These are phyloP conservation scores for Cordyceps cateniannulata DNA, from an alignment of 2,329 filamentous ascomycete genomes.

Conservation along the genomic window DNA sequence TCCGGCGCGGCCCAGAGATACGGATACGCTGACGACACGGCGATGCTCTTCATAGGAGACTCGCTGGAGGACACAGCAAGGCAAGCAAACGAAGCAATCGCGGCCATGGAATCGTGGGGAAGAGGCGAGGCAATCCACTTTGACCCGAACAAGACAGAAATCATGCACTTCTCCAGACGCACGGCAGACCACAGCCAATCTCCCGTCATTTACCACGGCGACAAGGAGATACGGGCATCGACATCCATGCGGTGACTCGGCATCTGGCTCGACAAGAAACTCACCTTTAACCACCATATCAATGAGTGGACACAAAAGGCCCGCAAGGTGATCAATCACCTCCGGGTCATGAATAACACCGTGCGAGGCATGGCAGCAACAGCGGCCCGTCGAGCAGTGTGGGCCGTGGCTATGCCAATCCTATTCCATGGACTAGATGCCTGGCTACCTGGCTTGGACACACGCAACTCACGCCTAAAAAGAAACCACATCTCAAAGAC, in stretches of 20 bases:
- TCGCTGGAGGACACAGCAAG: background rate
- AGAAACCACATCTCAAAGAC: conserved; percentile 5
- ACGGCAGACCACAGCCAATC: background rate
- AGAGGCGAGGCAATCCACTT: conserved; percentile 7
- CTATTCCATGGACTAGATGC: conserved; percentile 4
- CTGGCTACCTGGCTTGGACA: background rate
- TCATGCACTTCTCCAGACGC: background rate
- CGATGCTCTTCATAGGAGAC: background rate
- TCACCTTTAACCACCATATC: conserved; percentile 6
- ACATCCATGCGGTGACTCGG: background rate
- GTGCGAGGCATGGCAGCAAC: background rate
- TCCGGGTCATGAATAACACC: background rate
- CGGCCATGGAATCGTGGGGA: background rate
- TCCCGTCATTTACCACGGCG: background rate
- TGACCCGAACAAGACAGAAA: background rate
- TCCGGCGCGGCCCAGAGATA: background rate
- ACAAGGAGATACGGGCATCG: conserved; percentile 1
- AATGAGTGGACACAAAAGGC: conserved; percentile 1
- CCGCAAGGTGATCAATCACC: background rate
- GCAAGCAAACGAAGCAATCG: background rate
- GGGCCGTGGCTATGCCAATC: background rate
- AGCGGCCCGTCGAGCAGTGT: background rate
- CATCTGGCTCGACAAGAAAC: conserved; percentile 8
- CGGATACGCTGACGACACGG: conserved; percentile 6
- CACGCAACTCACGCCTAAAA: background rate